These are phyloP conservation scores for Suaeda aralocaspica DNA, from an alignment of 148 eudicot species.

Conservation along the genomic window DNA sequence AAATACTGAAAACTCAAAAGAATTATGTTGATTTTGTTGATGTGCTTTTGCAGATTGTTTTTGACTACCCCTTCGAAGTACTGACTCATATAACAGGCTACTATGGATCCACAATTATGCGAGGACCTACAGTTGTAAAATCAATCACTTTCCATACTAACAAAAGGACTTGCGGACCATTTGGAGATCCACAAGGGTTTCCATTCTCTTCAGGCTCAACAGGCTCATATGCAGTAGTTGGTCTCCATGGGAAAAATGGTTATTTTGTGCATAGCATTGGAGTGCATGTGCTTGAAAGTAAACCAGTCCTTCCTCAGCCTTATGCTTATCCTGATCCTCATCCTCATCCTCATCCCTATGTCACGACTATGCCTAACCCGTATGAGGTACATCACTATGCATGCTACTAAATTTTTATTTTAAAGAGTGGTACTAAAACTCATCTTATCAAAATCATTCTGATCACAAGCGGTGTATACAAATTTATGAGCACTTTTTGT, in stretches of 20 bases:
- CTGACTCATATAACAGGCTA: slow-evolving; percentile 30
- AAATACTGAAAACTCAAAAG: background rate
- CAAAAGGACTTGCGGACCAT: slow-evolving; percentile 38
- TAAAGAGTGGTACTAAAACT: too few relatives aligned
- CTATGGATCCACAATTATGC: slow-evolving; percentile 32
- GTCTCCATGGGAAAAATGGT: slow-evolving; percentile 40
- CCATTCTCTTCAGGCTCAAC: slow-evolving; percentile 31
- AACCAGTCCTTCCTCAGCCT: slow-evolving; percentile 8
- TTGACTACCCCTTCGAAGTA: slow-evolving; percentile 34
- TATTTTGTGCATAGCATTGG: slow-evolving; percentile 37
- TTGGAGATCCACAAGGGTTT: slow-evolving; percentile 40
- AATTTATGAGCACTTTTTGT: background rate
- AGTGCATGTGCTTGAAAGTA: slow-evolving; percentile 34
- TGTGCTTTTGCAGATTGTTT: slow-evolving; percentile 30
- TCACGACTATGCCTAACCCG: slow-evolving; percentile 9
- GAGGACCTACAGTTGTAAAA: slow-evolving; percentile 36
- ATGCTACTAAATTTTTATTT: too few relatives aligned
- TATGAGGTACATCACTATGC: slow-evolving; percentile 25
- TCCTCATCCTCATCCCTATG: slow-evolving; percentile 21
- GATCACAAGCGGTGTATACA: background rate
- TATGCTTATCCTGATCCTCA: slow-evolving; percentile 19
- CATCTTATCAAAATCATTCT: background rate
- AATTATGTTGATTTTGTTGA: background rate
- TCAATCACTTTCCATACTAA: slow-evolving; percentile 40
- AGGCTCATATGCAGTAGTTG: slow-evolving; percentile 31